A percentile compares a stretch with the other conserved stretches of the same genome.
Evolutionary conservation across 164 flowering plant species (phyloP).

Genomic region (Vitis rupestris): DNA sequence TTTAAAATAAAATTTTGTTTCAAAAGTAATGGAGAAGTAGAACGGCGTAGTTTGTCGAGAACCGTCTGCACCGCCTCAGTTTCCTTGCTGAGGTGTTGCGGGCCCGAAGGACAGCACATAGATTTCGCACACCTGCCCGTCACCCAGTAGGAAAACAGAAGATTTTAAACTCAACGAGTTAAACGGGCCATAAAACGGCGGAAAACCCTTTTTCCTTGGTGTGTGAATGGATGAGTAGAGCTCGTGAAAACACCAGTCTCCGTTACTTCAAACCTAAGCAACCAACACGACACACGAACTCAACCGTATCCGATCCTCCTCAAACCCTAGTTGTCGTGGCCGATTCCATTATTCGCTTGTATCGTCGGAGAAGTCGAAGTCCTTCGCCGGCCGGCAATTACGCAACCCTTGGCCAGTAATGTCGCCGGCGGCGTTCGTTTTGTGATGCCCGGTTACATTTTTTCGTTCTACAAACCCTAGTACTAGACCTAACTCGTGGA

Average conservation of each 20-base stretch:
- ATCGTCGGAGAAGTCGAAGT: too few relatives aligned
- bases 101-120: too few relatives aligned
- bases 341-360: too few relatives aligned
- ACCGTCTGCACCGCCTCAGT: too few relatives aligned
- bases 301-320: not conserved
- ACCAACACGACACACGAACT: not conserved
- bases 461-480: not conserved
- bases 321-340: too few relatives aligned
- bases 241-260: not conserved
- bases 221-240: not conserved
- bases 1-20: too few relatives aligned
- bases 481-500: not conserved
- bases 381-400: not conserved
- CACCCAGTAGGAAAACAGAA: too few relatives aligned
- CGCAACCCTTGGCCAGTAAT: slow-evolving; percentile 1
- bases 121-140: too few relatives aligned
- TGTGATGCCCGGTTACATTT: slow-evolving; percentile 12
- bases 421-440: slow-evolving; percentile 24
- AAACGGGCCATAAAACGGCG: not conserved
- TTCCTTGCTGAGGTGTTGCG: too few relatives aligned
- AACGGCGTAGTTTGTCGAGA: too few relatives aligned
- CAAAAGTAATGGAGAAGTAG: too few relatives aligned
- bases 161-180: not conserved
- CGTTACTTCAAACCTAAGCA: slow-evolving; percentile 8
- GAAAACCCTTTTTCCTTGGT: not conserved